Evolutionary conservation across 768 basidiomycete genomes (phyloP).

Genomic region (Lentinula guzmanii): DNA sequence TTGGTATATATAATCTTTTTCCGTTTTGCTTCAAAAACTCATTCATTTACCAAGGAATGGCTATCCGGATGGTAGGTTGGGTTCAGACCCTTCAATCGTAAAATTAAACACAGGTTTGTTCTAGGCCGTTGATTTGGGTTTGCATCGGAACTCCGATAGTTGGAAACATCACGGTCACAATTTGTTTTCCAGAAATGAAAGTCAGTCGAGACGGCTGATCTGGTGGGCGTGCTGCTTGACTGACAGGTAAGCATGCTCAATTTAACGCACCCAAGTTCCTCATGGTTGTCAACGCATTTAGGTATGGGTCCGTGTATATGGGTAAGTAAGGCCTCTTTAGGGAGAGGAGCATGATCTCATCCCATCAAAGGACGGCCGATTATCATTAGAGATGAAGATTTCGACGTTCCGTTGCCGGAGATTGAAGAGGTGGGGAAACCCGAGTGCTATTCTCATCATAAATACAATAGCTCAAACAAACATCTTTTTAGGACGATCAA

Average conservation of each 20-base stretch:
- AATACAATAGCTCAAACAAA: conserved; percentile 1
- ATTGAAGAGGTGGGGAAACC: conserved; percentile 38
- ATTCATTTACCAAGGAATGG: conserved; percentile 46
- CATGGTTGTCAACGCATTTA: conserved; percentile 17
- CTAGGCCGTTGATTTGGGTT: conserved; percentile 74
- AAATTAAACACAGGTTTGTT: background rate
- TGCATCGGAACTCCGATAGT: conserved; percentile 71
- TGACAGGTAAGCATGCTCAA: conserved; percentile 47
- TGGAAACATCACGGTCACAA: conserved; percentile 63
- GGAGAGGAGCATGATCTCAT: background rate
- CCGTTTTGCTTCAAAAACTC: background rate
- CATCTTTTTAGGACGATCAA: conserved; percentile 42
- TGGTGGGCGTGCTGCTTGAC: conserved; percentile 76
- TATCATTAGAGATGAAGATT: conserved; percentile 63
- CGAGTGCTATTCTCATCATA: background rate
- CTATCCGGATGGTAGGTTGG: conserved; percentile 59
- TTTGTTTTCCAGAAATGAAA: conserved; percentile 61
- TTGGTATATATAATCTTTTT: conserved; percentile 36
- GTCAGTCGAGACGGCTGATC: conserved; percentile 66
- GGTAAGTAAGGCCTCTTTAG: conserved; percentile 30
- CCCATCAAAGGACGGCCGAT: conserved; percentile 51
- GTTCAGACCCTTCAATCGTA: background rate
- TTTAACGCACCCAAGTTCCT: conserved; percentile 2
- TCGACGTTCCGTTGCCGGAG: conserved; percentile 58
- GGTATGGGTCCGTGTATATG: conserved; percentile 72